phyloP scores from a whole-genome alignment of 1,284 basidiomycete genomes.

The Trichosporon asahii region DNA sequence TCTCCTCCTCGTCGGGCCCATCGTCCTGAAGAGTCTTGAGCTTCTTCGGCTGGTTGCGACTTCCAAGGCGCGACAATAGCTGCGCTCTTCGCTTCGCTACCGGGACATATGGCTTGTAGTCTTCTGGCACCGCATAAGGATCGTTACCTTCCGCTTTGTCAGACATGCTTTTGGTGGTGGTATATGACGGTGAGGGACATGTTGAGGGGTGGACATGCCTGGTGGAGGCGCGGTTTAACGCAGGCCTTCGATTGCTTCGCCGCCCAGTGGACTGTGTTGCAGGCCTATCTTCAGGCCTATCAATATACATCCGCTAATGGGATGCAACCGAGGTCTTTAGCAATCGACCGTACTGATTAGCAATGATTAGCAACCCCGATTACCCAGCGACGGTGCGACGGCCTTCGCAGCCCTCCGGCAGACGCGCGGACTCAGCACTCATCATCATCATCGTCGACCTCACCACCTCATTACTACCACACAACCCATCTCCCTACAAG shows the following conservation, averaged over 20 bases:
- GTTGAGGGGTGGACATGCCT: not conserved
- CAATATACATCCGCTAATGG: not conserved
- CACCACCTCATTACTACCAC: not conserved
- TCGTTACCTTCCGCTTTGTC: conserved; percentile 53
- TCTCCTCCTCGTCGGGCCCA: conserved; percentile 16
- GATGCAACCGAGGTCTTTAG: not conserved
- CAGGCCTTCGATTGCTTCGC: not conserved
- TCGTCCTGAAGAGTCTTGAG: conserved; percentile 16
- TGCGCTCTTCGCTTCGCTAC: conserved; percentile 39
- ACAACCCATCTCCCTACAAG: not conserved
- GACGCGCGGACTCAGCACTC: not conserved
- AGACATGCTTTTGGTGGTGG: conserved; percentile 1
- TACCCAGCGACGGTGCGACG: not conserved
- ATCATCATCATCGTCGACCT: conserved; percentile 9
- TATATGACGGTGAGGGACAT: not conserved
- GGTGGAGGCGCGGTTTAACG: conserved; percentile 9
- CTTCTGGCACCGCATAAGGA: conserved; percentile 31
- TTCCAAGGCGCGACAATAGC: conserved; percentile 55
- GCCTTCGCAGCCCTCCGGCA: not conserved
- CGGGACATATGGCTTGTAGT: conserved; percentile 25
- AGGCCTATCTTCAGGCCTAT: not conserved
- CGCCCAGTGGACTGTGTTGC: not conserved
- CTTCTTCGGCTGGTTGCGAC: conserved; percentile 45
- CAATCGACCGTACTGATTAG: not conserved
- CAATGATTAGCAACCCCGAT: not conserved